Conservation (phyloP, 1,139 yeast genomes). For the Pichia sp. region DNA sequence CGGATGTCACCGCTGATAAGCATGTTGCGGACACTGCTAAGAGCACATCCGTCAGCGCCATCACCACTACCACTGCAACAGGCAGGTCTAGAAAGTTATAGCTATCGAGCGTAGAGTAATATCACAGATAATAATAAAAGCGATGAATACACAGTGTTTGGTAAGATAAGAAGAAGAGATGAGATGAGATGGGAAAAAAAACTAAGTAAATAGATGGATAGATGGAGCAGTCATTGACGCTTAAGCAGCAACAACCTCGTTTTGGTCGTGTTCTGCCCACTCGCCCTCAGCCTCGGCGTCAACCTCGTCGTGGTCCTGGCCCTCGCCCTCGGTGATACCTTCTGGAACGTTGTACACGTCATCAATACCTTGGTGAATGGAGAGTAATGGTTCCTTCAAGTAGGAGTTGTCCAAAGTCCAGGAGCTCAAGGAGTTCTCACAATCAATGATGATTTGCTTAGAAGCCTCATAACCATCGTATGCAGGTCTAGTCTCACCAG, state of each 20-base stretch:
- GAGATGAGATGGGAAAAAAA: not conserved
- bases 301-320: conserved; percentile 7
- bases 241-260: conserved; percentile 9
- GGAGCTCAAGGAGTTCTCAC: conserved; percentile 90
- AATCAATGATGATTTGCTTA: conserved; percentile 94
- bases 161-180: not conserved
- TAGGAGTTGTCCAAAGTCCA: conserved; percentile 97
- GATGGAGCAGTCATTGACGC: not conserved
- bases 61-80: too few species aligned
- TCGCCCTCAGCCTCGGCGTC: conserved; percentile 21
- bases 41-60: too few species aligned
- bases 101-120: too few species aligned
- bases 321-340: conserved; percentile 20
- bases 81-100: too few species aligned
- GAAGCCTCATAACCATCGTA: conserved; percentile 98
- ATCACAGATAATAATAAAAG: too few species aligned
- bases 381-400: conserved; percentile 81
- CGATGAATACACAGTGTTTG: too few species aligned
- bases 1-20: too few species aligned
- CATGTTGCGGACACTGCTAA: too few species aligned
- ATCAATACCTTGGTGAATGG: conserved; percentile 66
- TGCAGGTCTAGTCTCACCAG: conserved; percentile 98
- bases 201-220: not conserved
- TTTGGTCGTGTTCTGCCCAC: conserved; percentile 25
- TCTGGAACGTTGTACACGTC: conserved; percentile 48